Percentiles rank a stretch among this genome's conserved stretches.
Conservation (phyloP, 257 asterid species). For the Solanum okadae region DNA sequence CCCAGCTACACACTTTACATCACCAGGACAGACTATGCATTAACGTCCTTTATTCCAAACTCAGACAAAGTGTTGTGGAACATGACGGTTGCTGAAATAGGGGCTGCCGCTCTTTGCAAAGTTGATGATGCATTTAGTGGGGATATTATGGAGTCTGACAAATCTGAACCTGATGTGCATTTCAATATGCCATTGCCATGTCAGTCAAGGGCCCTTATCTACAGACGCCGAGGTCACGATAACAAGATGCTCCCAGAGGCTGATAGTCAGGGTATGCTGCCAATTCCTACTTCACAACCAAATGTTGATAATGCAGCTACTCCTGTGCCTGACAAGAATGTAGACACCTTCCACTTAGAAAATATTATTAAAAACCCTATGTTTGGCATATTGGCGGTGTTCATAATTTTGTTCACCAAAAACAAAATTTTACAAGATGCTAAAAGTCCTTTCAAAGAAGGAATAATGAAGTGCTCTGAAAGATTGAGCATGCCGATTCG, state of each 20-base stretch:
- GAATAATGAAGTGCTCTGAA: not conserved
- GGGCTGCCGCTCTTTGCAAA: constrained; percentile 80
- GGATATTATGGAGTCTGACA: constrained; percentile 22
- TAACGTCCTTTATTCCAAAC: constrained; percentile 73
- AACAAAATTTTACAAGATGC: not conserved
- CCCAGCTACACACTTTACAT: constrained; percentile 53
- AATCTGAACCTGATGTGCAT: constrained; percentile 42
- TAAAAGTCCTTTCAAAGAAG: not conserved
- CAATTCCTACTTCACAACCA: constrained; percentile 52
- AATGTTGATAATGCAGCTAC: constrained; percentile 43
- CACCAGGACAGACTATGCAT: constrained; percentile 81
- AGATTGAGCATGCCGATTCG: constrained; percentile 1
- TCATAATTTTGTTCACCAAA: not conserved
- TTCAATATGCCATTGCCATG: constrained; percentile 80
- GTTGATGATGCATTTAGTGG: constrained; percentile 39
- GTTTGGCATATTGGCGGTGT: not conserved
- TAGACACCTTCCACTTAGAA: not conserved
- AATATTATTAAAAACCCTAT: not conserved
- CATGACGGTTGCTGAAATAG: constrained; percentile 81
- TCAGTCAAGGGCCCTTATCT: constrained; percentile 70
- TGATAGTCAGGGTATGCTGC: constrained; percentile 35
- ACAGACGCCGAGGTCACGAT: constrained; percentile 49
- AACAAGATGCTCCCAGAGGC: constrained; percentile 23
- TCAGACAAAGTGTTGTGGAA: constrained; percentile 81
- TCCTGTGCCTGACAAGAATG: constrained; percentile 12